Conservation (phyloP, 345 rosid species). For the Crucihimalaya himalaica region DNA sequence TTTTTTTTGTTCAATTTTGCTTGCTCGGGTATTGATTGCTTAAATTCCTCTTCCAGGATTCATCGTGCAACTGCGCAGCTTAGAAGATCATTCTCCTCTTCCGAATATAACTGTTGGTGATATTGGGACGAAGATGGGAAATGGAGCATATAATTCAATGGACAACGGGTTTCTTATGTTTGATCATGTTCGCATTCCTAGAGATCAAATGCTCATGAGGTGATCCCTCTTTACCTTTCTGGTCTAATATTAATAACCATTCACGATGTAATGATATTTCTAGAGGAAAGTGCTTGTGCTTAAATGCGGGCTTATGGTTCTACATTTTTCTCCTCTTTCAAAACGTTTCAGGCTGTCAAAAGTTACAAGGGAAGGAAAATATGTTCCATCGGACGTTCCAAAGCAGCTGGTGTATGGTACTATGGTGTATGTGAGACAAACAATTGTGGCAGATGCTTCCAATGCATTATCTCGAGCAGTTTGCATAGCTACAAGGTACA, state of each 20-base stretch:
- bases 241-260: neutral
- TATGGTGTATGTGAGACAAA: slow-evolving; percentile 89
- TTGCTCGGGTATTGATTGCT: slow-evolving; percentile 22
- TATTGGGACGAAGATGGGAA: slow-evolving; percentile 93
- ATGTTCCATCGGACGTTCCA: slow-evolving; percentile 76
- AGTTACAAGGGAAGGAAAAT: slow-evolving; percentile 92
- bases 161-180: slow-evolving; percentile 94
- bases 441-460: slow-evolving; percentile 89
- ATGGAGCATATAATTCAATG: slow-evolving; percentile 91
- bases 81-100: slow-evolving; percentile 96
- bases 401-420: slow-evolving; percentile 92
- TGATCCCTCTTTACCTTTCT: slow-evolving; percentile 34
- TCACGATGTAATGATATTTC: slow-evolving; percentile 6
- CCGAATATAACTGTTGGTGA: slow-evolving; percentile 92
- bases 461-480: slow-evolving; percentile 85
- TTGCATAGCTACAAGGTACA: slow-evolving; percentile 96
- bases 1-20: neutral
- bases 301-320: slow-evolving; percentile 6
- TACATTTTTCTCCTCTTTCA: slow-evolving; percentile 27
- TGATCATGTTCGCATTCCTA: slow-evolving; percentile 90
- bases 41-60: slow-evolving; percentile 63
- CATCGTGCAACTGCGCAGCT: slow-evolving; percentile 89
- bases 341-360: slow-evolving; percentile 70
- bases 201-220: slow-evolving; percentile 97
- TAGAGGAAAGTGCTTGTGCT: slow-evolving; percentile 14